These are phyloP conservation scores for Calonectria hawksworthii DNA, from an alignment of 2,329 filamentous ascomycete genomes.

Conservation along the genomic window DNA sequence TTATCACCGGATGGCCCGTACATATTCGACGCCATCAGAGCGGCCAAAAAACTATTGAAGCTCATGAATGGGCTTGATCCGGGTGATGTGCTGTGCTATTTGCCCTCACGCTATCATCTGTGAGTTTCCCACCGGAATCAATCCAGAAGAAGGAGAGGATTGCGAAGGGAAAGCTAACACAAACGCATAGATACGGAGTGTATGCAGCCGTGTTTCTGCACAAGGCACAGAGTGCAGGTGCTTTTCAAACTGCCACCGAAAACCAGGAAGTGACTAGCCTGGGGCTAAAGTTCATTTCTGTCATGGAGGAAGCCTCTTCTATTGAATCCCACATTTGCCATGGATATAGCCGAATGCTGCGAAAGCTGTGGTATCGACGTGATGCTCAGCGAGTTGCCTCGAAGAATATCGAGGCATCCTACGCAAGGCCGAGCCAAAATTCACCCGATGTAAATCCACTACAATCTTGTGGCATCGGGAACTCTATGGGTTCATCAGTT, in stretches of 20 bases:
- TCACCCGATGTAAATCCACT: too few species aligned
- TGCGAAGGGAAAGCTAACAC: background rate
- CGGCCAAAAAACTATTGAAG: background rate
- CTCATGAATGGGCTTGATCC: background rate
- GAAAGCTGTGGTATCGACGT: background rate
- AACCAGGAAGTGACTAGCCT: background rate
- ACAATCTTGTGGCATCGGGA: too few species aligned
- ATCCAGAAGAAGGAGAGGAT: background rate
- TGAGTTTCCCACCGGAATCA: background rate
- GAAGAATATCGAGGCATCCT: too few species aligned
- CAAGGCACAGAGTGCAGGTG: background rate
- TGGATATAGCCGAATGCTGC: background rate
- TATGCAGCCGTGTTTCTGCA: background rate
- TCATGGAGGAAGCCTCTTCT: background rate
- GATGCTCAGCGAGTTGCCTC: background rate
- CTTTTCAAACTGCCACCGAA: background rate
- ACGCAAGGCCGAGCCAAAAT: too few species aligned
- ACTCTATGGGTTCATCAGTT: background rate
- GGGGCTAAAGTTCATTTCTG: background rate
- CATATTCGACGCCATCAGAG: slow-evolving; percentile 11
- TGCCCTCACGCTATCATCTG: background rate
- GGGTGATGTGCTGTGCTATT: background rate
- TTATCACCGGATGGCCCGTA: background rate
- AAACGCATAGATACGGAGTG: background rate
- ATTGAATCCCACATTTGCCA: background rate